A percentile compares a stretch with the other conserved stretches of the same genome.
These are phyloP conservation scores for Bipolaris zeicola DNA, from an alignment of 2,329 filamentous ascomycete genomes.

Conservation along the genomic window DNA sequence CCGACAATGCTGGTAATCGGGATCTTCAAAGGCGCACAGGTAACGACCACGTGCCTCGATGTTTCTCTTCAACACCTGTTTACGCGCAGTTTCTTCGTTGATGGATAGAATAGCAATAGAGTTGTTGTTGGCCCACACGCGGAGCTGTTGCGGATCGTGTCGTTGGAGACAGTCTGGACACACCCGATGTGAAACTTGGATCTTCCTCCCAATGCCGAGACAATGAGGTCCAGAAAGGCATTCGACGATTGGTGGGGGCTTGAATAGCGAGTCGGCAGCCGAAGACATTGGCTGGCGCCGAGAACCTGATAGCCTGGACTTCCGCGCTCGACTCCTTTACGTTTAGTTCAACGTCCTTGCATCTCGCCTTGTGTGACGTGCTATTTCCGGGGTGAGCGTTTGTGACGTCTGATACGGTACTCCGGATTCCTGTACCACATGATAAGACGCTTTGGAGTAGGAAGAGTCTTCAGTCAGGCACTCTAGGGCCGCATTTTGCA, in stretches of 20 bases:
- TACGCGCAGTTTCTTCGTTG: slow-evolving; percentile 27
- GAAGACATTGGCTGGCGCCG: slow-evolving; percentile 27
- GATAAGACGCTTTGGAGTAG: background rate
- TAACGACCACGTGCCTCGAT: slow-evolving; percentile 30
- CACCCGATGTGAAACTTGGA: slow-evolving; percentile 24
- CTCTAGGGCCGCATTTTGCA: slow-evolving; percentile 3
- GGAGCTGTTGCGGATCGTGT: slow-evolving; percentile 34
- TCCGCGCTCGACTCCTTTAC: slow-evolving; percentile 18
- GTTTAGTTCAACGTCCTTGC: slow-evolving; percentile 29
- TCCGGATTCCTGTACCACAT: slow-evolving; percentile 2
- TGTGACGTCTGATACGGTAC: slow-evolving; percentile 11
- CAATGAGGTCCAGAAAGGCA: slow-evolving; percentile 29
- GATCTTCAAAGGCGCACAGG: slow-evolving; percentile 33
- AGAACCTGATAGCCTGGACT: slow-evolving; percentile 20
- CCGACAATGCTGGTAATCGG: slow-evolving; percentile 30
- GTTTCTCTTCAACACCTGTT: slow-evolving; percentile 28
- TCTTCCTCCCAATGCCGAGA: slow-evolving; percentile 37
- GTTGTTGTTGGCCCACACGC: slow-evolving; percentile 24
- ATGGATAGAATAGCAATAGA: slow-evolving; percentile 20
- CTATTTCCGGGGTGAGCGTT: slow-evolving; percentile 6
- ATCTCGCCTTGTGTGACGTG: slow-evolving; percentile 16
- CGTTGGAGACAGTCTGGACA: slow-evolving; percentile 33
- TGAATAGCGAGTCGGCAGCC: slow-evolving; percentile 22
- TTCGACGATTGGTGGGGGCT: slow-evolving; percentile 32
- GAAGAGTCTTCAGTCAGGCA: background rate